Evolutionary conservation across 1,139 yeast genomes (phyloP).

Genomic region (Kurtzmaniella natalensis): DNA sequence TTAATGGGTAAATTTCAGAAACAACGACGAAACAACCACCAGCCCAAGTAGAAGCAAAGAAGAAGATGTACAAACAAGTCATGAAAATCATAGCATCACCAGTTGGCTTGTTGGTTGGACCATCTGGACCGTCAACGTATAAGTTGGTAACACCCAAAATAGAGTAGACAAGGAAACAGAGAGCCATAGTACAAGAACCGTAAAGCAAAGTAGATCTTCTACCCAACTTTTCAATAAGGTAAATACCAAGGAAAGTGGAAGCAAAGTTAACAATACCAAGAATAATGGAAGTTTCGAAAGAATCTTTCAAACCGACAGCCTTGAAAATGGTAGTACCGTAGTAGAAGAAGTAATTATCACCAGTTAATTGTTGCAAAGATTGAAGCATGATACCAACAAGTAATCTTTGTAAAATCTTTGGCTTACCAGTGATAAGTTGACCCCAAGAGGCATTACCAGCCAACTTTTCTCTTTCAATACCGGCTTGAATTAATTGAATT

Average conservation of each 20-base stretch:
- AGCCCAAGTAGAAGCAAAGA: constrained; percentile 86
- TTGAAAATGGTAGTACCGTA: constrained; percentile 75
- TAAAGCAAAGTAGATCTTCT: constrained; percentile 61
- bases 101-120: constrained; percentile 38
- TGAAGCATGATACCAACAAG: constrained; percentile 61
- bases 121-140: constrained; percentile 49
- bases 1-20: constrained; percentile 75
- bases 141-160: constrained; percentile 56
- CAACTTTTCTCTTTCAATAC: constrained; percentile 56
- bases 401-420: constrained; percentile 62
- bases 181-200: constrained; percentile 45
- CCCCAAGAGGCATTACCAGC: constrained; percentile 70
- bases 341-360: constrained; percentile 79
- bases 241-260: constrained; percentile 67
- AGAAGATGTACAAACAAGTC: constrained; percentile 74
- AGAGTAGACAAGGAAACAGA: constrained; percentile 59
- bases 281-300: constrained; percentile 73
- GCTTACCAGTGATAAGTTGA: constrained; percentile 62
- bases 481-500: constrained; percentile 56
- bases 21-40: constrained; percentile 76
- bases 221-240: constrained; percentile 64
- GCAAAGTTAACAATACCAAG: constrained; percentile 76
- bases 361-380: constrained; percentile 73
- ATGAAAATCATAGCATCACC: constrained; percentile 77
- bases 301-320: constrained; percentile 70